These are phyloP conservation scores for Lactifluus pinguis DNA, from an alignment of 768 basidiomycete species.

Conservation along the genomic window DNA sequence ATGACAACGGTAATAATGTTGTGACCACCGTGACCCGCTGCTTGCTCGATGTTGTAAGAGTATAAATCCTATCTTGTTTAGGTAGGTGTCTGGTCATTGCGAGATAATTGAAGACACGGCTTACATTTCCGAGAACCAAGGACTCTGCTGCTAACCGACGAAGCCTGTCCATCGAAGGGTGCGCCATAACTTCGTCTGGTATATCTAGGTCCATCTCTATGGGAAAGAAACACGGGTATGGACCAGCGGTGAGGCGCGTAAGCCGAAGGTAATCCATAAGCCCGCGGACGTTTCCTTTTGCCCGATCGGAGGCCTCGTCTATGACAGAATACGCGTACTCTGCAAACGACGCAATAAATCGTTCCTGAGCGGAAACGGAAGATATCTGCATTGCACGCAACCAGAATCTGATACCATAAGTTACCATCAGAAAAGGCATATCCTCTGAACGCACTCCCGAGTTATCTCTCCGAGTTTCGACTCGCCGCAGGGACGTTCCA, in stretches of 20 bases:
- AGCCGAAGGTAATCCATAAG: constrained; percentile 34
- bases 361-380: constrained; percentile 21
- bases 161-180: constrained; percentile 32
- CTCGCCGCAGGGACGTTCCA: constrained; percentile 29
- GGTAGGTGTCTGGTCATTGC: background rate
- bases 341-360: constrained; percentile 32
- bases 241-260: constrained; percentile 34
- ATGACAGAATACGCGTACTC: constrained; percentile 32
- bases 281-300: constrained; percentile 25
- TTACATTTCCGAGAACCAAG: constrained; percentile 33
- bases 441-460: constrained; percentile 29
- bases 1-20: constrained; percentile 38
- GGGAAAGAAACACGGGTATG: constrained; percentile 32
- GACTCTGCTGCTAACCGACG: constrained; percentile 28
- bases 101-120: background rate
- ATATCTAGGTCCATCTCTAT: constrained; percentile 31
- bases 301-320: constrained; percentile 35
- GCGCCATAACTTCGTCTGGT: constrained; percentile 33
- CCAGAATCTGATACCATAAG: constrained; percentile 29
- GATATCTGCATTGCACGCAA: constrained; percentile 22
- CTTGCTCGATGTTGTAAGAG: constrained; percentile 34
- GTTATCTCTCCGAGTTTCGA: constrained; percentile 33
- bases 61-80: constrained; percentile 29
- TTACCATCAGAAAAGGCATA: background rate
- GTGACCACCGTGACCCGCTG: constrained; percentile 32